Conservation (phyloP, 139 green algal genomes). For the Micromonas commoda region DNA sequence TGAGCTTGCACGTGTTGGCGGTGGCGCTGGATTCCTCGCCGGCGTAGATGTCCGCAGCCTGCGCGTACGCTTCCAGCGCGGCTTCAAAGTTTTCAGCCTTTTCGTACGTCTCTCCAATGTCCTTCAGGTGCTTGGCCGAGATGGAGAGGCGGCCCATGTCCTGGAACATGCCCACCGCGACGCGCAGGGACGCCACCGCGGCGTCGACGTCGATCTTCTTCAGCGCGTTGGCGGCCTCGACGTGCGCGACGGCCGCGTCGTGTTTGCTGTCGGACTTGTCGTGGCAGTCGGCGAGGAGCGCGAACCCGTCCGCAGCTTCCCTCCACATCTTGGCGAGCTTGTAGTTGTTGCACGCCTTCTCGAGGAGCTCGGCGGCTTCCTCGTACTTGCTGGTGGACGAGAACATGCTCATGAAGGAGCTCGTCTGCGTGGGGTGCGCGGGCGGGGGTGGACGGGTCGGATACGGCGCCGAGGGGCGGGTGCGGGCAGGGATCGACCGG, state of each 20-base stretch:
- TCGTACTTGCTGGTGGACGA: conserved; percentile 74
- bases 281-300: conserved; percentile 68
- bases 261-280: conserved; percentile 82
- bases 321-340: conserved; percentile 83
- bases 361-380: conserved; percentile 84
- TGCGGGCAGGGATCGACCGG: background rate
- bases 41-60: conserved; percentile 81
- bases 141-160: conserved; percentile 90
- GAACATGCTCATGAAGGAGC: conserved; percentile 61
- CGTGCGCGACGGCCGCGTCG: conserved; percentile 70
- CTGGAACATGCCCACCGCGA: conserved; percentile 78
- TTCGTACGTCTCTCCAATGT: conserved; percentile 78
- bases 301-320: conserved; percentile 66
- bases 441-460: background rate
- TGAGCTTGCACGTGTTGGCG: conserved; percentile 72
- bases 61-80: conserved; percentile 63
- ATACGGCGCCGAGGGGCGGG: background rate
- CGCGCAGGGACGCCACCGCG: conserved; percentile 47
- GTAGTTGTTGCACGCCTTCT: conserved; percentile 88
- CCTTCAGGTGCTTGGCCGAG: conserved; percentile 73
- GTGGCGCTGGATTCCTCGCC: conserved; percentile 68
- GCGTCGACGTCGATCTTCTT: conserved; percentile 59
- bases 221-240: conserved; percentile 78
- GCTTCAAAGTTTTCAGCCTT: conserved; percentile 69
- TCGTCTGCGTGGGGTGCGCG: background rate